A percentile compares a stretch with the other conserved stretches of the same genome.
These are phyloP conservation scores for Carpinus fangiana DNA, from an alignment of 306 rosid genomes.

Conservation along the genomic window DNA sequence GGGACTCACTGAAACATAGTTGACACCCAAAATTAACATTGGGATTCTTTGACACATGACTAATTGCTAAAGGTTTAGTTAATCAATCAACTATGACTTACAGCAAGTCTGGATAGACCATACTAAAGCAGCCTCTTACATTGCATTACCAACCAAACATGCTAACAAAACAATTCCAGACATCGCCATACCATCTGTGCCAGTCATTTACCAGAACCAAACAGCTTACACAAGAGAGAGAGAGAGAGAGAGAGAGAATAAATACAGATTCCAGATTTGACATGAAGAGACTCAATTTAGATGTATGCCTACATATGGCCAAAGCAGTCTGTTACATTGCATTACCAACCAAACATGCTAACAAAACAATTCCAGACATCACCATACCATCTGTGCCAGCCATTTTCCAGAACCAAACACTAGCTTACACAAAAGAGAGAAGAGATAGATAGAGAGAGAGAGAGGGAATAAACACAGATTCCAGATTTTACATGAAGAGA, in stretches of 20 bases:
- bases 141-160: too few relatives aligned
- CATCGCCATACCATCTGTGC: too few relatives aligned
- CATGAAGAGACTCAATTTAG: neutral
- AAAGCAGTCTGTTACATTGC: neutral
- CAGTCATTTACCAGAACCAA: too few relatives aligned
- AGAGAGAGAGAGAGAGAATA: too few relatives aligned
- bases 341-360: too few relatives aligned
- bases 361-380: too few relatives aligned
- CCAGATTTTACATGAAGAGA: neutral
- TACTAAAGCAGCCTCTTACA: neutral
- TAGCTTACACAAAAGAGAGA: too few relatives aligned
- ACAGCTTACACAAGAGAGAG: too few relatives aligned
- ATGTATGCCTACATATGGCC: neutral
- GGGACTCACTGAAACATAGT: slow-evolving; percentile 21
- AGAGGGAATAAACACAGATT: neutral
- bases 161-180: too few relatives aligned
- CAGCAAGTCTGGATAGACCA: neutral
- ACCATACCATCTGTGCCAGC: too few relatives aligned
- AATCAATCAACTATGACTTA: neutral
- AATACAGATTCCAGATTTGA: neutral
- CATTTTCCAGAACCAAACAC: too few relatives aligned
- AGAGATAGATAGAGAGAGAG: too few relatives aligned
- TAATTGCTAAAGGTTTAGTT: neutral
- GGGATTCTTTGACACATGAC: slow-evolving; percentile 8
- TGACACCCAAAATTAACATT: slow-evolving; percentile 7